Evolutionary conservation across 352 stramenopile species (phyloP), one percentile per base, ranked within the genome.

Genomic region (Pythium folliculosum): DNA sequence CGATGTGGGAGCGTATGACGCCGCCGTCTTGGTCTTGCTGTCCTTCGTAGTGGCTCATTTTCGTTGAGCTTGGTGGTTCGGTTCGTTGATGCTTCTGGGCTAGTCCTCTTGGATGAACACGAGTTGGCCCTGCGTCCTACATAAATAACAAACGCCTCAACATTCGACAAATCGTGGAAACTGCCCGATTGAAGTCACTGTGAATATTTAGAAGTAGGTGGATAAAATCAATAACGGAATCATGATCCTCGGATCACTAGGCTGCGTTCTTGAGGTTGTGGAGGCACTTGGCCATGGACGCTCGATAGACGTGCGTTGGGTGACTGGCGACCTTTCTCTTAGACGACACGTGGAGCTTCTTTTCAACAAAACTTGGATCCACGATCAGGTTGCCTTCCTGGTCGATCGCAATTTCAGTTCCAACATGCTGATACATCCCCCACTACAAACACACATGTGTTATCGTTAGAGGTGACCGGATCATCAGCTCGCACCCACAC

Each of bases 331-430:
- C 71, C 49, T 73, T 69, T 14, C 63, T 60, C 51, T 78, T 81
- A 6, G 74, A 76, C 14, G 67, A 71, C 2, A 80, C 71, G 27
- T 81, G 75, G 12, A 86, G 67, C 14, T 77, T 73, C 40, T 81
- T 80, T 52, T 86, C 77, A 25, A 86, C 72, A 25, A 83, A 78
- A 59, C 75, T 83, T 27, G 78, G 78, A 32, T 82, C 76, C 7
- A 86, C 74, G 32, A 86, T 81, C 37, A 82, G 48, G 35, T 82
- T 86, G 0, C 78, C 78, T 49, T 75, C 51, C 47, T 54, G 56
- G 60, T 86, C 78, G 5, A 84, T 62, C 21, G 71, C 55, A 25
- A 86, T 71, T 60, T 81, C 73, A 8, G 72, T 78, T 1, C 78
- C 78, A 19, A 77, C 73, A 57, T 86, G 78, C 25, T 79, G 60